These are phyloP conservation scores for Mortierella alpina DNA, from an alignment of 192 early-diverging fungal species.

Conservation along the genomic window DNA sequence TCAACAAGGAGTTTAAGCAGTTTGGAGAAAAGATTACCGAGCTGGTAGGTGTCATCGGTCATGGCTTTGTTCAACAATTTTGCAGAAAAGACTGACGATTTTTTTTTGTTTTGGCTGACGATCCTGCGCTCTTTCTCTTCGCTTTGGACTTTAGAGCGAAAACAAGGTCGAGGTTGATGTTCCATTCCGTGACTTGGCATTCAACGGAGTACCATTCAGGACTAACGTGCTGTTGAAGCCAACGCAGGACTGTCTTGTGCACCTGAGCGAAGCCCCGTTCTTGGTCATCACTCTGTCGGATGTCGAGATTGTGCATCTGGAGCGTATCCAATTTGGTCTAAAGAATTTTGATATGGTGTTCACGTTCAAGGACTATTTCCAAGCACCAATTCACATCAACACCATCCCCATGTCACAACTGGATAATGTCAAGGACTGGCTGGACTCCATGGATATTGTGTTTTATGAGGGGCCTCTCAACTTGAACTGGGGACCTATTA, in stretches of 20 bases:
- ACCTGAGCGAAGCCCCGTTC: conserved; percentile 94
- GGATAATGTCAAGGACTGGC: conserved; percentile 96
- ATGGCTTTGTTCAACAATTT: not conserved
- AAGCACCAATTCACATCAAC: conserved; percentile 94
- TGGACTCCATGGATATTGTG: conserved; percentile 91
- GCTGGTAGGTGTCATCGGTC: conserved; percentile 58
- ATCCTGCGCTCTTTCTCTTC: conserved; percentile 1
- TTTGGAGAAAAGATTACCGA: conserved; percentile 94
- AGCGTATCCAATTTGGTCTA: conserved; percentile 95
- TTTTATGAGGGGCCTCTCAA: conserved; percentile 95
- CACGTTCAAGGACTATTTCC: conserved; percentile 93
- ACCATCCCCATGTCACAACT: conserved; percentile 92
- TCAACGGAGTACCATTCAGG: conserved; percentile 92
- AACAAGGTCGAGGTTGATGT: conserved; percentile 89
- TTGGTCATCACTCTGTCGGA: conserved; percentile 90
- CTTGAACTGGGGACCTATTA: conserved; percentile 95
- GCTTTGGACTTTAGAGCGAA: conserved; percentile 66
- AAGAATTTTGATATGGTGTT: conserved; percentile 99
- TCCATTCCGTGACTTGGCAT: conserved; percentile 93
- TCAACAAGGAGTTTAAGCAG: conserved; percentile 94
- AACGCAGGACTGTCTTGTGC: conserved; percentile 95
- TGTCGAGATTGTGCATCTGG: conserved; percentile 95
- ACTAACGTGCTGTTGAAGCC: conserved; percentile 95
- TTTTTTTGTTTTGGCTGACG: not conserved
- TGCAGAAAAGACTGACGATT: not conserved